Conservation (phyloP, 495 filamentous ascomycete species). For the Neurospora sp. region DNA sequence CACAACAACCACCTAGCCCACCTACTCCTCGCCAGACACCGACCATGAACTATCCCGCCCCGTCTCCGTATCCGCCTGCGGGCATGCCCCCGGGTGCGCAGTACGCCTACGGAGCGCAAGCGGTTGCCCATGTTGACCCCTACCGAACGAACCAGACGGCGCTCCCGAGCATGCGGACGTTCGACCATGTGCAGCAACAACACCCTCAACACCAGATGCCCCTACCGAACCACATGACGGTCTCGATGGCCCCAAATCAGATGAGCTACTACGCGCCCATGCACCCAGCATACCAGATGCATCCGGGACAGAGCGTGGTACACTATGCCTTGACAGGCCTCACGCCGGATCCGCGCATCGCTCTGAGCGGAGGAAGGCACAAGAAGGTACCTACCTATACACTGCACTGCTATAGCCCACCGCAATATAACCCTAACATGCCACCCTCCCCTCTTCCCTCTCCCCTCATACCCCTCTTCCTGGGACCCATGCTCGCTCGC, state of each 20-base stretch:
- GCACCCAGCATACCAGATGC: slow-evolving; percentile 28
- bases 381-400: slow-evolving; percentile 57
- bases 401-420: background rate
- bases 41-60: slow-evolving; percentile 43
- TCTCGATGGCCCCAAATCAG: slow-evolving; percentile 19
- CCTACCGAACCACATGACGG: slow-evolving; percentile 26
- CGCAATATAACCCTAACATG: background rate
- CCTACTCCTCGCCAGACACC: slow-evolving; percentile 24
- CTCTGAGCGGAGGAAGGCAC: slow-evolving; percentile 71
- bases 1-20: slow-evolving; percentile 31
- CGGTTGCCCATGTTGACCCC: slow-evolving; percentile 13
- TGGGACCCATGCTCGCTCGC: background rate
- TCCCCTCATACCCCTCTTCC: background rate
- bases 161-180: slow-evolving; percentile 56
- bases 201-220: slow-evolving; percentile 30
- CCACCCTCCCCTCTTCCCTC: background rate
- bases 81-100: slow-evolving; percentile 42
- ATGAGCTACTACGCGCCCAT: slow-evolving; percentile 36
- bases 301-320: slow-evolving; percentile 26
- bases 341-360: slow-evolving; percentile 45
- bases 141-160: slow-evolving; percentile 37
- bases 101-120: slow-evolving; percentile 42
- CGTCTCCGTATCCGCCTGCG: slow-evolving; percentile 41
- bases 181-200: slow-evolving; percentile 40
- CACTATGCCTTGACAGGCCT: slow-evolving; percentile 49